Percentiles rank a stretch among this genome's conserved stretches.
phyloP scores from a whole-genome alignment of 208 protist genomes.

The Leishmania turanica region DNA sequence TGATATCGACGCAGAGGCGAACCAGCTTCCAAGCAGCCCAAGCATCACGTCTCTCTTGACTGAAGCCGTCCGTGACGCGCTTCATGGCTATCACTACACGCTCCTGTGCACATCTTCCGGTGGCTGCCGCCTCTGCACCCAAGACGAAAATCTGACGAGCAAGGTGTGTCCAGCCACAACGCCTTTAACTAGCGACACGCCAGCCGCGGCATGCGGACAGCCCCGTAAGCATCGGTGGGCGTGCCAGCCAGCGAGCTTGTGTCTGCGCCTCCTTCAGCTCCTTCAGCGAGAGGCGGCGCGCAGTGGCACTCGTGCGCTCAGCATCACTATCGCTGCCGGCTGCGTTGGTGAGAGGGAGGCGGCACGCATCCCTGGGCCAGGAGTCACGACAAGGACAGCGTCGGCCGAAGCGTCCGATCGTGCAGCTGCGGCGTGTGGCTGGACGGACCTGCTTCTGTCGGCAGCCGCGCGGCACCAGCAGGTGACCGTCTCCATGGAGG shows the following conservation, averaged over 20 bases:
- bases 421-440: constrained; percentile 1
- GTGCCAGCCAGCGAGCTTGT: background rate
- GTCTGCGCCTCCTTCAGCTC: constrained; percentile 17
- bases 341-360: background rate
- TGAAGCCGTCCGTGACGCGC: constrained; percentile 16
- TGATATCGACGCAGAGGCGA: constrained; percentile 9
- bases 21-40: background rate
- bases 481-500: constrained; percentile 1
- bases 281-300: constrained; percentile 21
- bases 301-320: constrained; percentile 11
- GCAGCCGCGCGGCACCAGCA: constrained; percentile 9
- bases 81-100: constrained; percentile 29
- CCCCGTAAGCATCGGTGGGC: background rate
- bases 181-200: background rate
- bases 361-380: background rate
- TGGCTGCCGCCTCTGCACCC: background rate
- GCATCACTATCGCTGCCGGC: constrained; percentile 21
- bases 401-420: background rate
- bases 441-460: constrained; percentile 5
- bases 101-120: constrained; percentile 9
- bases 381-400: background rate
- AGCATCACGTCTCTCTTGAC: constrained; percentile 14
- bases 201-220: background rate
- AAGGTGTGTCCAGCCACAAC: too few species aligned
- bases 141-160: background rate